Evolutionary conservation across 176 grass and related monocot genomes (phyloP).

Genomic region (Triticum monococcum): DNA sequence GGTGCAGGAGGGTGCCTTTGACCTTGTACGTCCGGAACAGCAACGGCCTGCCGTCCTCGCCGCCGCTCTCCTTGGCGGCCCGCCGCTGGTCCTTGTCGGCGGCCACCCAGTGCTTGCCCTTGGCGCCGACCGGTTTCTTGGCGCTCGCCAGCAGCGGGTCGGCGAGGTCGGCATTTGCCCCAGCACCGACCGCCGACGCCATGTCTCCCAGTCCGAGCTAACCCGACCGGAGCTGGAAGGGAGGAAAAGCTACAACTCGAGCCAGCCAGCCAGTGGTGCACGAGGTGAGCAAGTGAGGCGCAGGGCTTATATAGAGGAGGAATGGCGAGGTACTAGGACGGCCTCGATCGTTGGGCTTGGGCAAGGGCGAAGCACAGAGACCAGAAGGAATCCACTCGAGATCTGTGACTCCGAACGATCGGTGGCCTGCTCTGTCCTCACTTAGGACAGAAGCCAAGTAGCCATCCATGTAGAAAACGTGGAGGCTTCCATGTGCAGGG

Average conservation of each 20-base stretch:
- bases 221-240: background rate
- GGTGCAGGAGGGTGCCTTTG: slow-evolving; percentile 30
- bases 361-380: background rate
- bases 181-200: background rate
- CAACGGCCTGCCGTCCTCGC: slow-evolving; percentile 39
- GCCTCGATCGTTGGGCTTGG: background rate
- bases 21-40: slow-evolving; percentile 45
- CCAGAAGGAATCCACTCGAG: background rate
- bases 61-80: slow-evolving; percentile 1
- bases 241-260: background rate
- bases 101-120: slow-evolving; percentile 37
- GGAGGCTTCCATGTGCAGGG: background rate
- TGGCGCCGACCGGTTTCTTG: background rate
- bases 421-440: background rate
- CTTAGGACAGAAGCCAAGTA: background rate
- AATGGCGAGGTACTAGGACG: background rate
- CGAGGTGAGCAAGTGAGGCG: background rate
- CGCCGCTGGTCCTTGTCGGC: slow-evolving; percentile 19
- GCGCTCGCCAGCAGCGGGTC: slow-evolving; percentile 12
- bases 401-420: background rate
- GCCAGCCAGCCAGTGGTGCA: background rate
- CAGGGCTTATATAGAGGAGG: background rate
- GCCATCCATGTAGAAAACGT: background rate
- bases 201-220: background rate
- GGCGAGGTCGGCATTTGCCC: background rate